phyloP scores from a whole-genome alignment of 2,329 filamentous ascomycete genomes.

The Penicillium verrucosum region DNA sequence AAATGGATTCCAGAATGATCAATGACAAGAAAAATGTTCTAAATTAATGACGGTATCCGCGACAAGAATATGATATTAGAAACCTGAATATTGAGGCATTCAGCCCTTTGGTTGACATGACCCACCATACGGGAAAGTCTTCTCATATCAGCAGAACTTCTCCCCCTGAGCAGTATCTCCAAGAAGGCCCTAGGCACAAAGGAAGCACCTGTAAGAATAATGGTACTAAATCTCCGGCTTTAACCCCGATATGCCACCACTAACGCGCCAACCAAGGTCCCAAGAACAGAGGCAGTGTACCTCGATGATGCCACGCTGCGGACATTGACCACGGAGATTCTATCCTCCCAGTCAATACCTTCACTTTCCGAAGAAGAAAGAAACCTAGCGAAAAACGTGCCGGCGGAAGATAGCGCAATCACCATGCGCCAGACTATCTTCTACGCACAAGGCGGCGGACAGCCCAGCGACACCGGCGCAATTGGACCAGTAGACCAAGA shows the following conservation, averaged over 20 bases:
- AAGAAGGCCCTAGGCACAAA: neutral
- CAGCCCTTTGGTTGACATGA: neutral
- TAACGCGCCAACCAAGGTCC: constrained; percentile 2
- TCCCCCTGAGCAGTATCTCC: neutral
- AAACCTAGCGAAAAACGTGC: constrained; percentile 20
- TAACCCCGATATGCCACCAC: neutral
- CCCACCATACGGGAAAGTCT: neutral
- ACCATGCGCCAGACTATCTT: constrained; percentile 27
- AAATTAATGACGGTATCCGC: neutral
- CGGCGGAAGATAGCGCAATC: constrained; percentile 18
- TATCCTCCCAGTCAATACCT: constrained; percentile 21
- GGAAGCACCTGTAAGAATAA: neutral
- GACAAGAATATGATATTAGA: neutral
- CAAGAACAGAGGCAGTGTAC: constrained; percentile 25
- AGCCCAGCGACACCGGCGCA: constrained; percentile 29
- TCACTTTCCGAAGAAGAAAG: constrained; percentile 21
- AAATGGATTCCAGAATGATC: neutral
- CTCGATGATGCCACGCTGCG: constrained; percentile 24
- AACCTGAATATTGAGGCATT: neutral
- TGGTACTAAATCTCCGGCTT: neutral
- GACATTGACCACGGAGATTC: constrained; percentile 19
- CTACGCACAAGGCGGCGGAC: constrained; percentile 29
- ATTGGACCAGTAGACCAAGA: constrained; percentile 13
- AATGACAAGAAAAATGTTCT: neutral
- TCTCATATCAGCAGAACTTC: neutral